Conservation (phyloP, 108 stramenopile species). For the Aurantiochytrium sp. region DNA sequence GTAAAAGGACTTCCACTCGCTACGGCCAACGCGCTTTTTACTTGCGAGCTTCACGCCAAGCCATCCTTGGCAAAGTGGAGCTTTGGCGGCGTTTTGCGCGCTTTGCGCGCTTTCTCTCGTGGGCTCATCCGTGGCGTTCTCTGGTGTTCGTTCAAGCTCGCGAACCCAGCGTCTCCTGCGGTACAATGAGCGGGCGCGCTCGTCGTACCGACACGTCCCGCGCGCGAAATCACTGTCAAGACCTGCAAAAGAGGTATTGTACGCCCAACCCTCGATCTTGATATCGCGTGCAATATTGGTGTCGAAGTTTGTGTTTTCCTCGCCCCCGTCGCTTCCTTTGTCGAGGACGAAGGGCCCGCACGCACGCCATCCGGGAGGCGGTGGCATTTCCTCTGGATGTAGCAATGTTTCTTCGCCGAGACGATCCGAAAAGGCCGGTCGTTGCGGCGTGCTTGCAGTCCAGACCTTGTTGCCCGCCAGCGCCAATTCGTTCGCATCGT, state of each 20-base stretch:
- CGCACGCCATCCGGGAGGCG: neutral
- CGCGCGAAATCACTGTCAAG: neutral
- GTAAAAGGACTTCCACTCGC: neutral
- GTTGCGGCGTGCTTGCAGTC: neutral
- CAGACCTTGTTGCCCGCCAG: neutral
- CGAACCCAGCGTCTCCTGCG: neutral
- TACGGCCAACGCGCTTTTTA: neutral
- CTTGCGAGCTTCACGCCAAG: neutral
- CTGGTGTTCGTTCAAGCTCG: neutral
- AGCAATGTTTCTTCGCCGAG: neutral
- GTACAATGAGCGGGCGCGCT: neutral
- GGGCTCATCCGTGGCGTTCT: neutral
- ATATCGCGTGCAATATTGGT: too few relatives aligned
- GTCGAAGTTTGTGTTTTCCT: too few relatives aligned
- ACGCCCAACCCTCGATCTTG: neutral
- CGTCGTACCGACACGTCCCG: neutral
- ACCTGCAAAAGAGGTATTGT: neutral
- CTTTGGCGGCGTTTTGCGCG: neutral
- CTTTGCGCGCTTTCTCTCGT: neutral
- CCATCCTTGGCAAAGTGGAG: neutral
- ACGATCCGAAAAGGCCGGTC: neutral
- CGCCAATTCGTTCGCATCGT: neutral
- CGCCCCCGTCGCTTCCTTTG: neutral
- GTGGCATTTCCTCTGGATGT: neutral
- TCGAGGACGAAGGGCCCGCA: neutral